Base-by-base conservation (phyloP, 805 yeast species). In the Nakazawaea pomicola region DNA sequence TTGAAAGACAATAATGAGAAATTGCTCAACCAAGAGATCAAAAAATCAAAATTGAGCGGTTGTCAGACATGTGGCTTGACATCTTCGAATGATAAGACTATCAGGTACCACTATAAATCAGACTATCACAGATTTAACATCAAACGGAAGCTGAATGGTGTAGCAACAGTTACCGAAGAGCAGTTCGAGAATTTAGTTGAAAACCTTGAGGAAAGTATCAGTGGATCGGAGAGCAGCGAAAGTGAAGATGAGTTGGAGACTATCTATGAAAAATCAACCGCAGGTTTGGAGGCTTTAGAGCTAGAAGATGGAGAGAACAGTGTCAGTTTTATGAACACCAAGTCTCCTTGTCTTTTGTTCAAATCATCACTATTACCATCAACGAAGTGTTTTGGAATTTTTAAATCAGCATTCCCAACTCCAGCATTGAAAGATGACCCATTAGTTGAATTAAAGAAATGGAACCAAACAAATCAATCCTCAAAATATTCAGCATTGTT, bases 271-370 rank as follows among this genome's bases (percentile, higher is more conserved):
- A 33, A 29, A 14, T 17, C 46, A 6, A 29, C 15, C n/a, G 15
- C 16, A 12, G 23, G 15, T 10, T 21, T 34, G 4, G 25, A 17
- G 6, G 28, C 19, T 12, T 12, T 32, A 9, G 14, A 8, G 17
- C 11, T 42, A 19, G 57, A 52, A 2, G 60, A 54, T 1, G 64
- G 61, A 12, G 69, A 56, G 25, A 54, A 62, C 18, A 58, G 60
- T 20, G 60, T 70, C 28, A 72, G 82, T 52, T 77, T 70, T 52
- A 53, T 83, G 46, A 77, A 82, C 43, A 80, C 91, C 0, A 76
- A 78, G 50, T 79, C 95, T 0, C 89, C 96, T 0, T 76, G 62
- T 40, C 68, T 86, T 1, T 62, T 75, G 31, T 81, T 82, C 55
- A 66, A 71, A 43, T 75, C 87, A 1, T 44, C 60, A 0, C 41